These are phyloP conservation scores for Theileria parva DNA, from an alignment of 169 alveolate species.

Conservation along the genomic window DNA sequence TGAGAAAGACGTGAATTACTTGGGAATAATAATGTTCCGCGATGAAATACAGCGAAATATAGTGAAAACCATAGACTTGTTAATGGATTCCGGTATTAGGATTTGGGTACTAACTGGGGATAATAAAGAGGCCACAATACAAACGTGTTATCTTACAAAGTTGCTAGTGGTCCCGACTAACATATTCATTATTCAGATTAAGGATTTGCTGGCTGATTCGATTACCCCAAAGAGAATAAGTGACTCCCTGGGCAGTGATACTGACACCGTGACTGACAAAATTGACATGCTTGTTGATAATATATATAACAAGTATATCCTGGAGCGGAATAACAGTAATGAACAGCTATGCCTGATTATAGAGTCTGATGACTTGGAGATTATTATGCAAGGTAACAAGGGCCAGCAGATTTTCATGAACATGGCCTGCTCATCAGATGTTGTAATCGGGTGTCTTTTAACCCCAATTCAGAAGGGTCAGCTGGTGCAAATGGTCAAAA, in stretches of 20 bases:
- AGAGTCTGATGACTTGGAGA: constrained; percentile 67
- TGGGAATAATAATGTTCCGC: constrained; percentile 72
- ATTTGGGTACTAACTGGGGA: constrained; percentile 87
- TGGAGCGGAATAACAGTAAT: constrained; percentile 61
- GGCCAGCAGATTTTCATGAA: constrained; percentile 72
- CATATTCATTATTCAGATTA: constrained; percentile 14
- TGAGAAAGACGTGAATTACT: constrained; percentile 32
- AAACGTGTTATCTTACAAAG: constrained; percentile 40
- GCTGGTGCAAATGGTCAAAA: constrained; percentile 64
- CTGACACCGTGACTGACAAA: constrained; percentile 24
- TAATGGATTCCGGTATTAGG: constrained; percentile 81
- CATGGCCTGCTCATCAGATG: constrained; percentile 76
- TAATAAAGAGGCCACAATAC: constrained; percentile 68
- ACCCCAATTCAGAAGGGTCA: constrained; percentile 74
- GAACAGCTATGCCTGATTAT: constrained; percentile 72
- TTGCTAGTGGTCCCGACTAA: constrained; percentile 32
- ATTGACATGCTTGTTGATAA: constrained; percentile 23
- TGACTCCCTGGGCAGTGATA: constrained; percentile 18
- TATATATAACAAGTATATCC: constrained; percentile 67
- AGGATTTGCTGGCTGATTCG: not conserved
- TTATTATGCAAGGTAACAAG: constrained; percentile 55
- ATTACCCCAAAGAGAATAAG: not conserved
- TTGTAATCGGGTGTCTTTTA: constrained; percentile 70
- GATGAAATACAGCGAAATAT: constrained; percentile 72
- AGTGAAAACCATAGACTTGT: constrained; percentile 50